Conservation (phyloP, 805 yeast species). For the Nakazawaea anatomiae region DNA sequence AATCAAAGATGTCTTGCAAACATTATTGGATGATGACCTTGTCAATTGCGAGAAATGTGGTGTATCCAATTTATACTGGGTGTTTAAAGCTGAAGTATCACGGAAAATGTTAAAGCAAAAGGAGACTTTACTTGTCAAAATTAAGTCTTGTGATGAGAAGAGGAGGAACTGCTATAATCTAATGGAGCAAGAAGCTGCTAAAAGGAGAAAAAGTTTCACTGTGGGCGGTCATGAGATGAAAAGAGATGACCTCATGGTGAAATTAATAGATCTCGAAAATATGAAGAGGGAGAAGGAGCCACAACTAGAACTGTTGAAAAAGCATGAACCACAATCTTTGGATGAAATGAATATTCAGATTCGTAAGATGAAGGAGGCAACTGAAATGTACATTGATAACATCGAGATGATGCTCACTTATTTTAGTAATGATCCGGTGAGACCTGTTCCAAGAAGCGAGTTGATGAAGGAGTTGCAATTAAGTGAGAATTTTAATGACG, state of each 20-base stretch:
- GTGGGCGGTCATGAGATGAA: not conserved
- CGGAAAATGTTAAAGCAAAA: slow-evolving; percentile 11
- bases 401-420: not conserved
- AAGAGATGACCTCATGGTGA: not conserved
- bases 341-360: not conserved
- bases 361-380: not conserved
- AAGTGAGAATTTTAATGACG: not conserved
- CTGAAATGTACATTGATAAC: not conserved
- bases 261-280: not conserved
- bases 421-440: not conserved
- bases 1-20: slow-evolving; percentile 43
- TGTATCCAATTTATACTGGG: slow-evolving; percentile 44
- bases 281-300: not conserved
- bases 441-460: not conserved
- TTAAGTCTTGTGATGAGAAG: slow-evolving; percentile 10
- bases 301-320: slow-evolving; percentile 1
- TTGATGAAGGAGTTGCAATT: not conserved
- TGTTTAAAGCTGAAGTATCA: slow-evolving; percentile 28
- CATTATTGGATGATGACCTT: slow-evolving; percentile 42
- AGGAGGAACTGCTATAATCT: slow-evolving; percentile 12
- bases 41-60: slow-evolving; percentile 53
- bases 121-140: slow-evolving; percentile 14
- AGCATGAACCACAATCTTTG: slow-evolving; percentile 2
- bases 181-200: not conserved
- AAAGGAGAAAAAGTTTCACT: too few relatives aligned